Percentiles rank a stretch among this genome's conserved stretches.
phyloP scores from a whole-genome alignment of 208 protist genomes.

The Leishmania major region DNA sequence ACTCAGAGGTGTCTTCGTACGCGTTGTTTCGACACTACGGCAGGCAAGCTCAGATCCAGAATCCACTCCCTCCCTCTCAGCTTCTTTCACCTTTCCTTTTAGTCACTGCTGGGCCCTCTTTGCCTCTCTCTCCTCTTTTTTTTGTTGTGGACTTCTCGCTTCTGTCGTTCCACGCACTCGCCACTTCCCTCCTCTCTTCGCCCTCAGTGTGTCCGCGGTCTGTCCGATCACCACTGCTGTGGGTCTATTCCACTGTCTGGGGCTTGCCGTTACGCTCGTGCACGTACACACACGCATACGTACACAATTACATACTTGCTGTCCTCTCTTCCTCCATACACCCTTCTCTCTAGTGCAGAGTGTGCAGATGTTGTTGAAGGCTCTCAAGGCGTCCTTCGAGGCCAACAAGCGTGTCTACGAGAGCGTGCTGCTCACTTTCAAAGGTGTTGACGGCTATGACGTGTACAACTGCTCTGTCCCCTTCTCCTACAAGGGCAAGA shows the following conservation, averaged over 20 bases:
- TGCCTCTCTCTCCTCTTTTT: background rate
- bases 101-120: background rate
- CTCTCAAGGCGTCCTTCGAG: conserved; percentile 18
- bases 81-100: background rate
- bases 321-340: background rate
- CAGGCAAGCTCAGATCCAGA: background rate
- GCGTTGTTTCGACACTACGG: background rate
- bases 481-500: conserved; percentile 51
- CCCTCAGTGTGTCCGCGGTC: background rate
- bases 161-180: background rate
- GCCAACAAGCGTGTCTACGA: conserved; percentile 41
- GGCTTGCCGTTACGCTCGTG: background rate
- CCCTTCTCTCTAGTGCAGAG: background rate
- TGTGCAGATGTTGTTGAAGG: background rate
- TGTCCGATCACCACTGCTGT: background rate
- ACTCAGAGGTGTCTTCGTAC: background rate
- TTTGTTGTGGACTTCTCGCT: background rate
- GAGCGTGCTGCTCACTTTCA: conserved; percentile 49
- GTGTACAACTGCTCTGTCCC: conserved; percentile 71
- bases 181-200: background rate
- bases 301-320: background rate
- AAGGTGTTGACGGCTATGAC: conserved; percentile 56
- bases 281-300: background rate
- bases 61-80: background rate
- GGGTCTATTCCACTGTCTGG: background rate